Evolutionary conservation across 345 rosid genomes (phyloP), one percentile per base, ranked within the genome.

Genomic region (Eucalyptus urophylla): DNA sequence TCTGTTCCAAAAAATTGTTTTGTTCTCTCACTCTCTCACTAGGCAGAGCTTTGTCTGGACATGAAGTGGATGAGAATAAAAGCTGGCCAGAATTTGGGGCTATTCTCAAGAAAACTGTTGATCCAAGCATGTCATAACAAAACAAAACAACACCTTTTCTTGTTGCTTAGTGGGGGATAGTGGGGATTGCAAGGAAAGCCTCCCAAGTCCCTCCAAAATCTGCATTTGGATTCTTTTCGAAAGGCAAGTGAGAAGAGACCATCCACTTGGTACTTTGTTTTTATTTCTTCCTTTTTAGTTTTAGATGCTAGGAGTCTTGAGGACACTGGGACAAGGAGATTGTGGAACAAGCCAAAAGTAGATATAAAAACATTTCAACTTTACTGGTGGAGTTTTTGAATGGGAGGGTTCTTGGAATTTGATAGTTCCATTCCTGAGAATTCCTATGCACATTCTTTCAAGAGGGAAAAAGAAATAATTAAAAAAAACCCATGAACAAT

Each of bases 121-220:
- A 60, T 89, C 90, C 94, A 93, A 93, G 80, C 93, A 92, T 91
- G 95, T 91, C 93, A 90, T 51, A 90, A 91, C 95, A 94, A 93
- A 87, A 87, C 94, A 92, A 92, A 93, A 93, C 65, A 87, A 69
- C 51, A 87, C 76, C 62, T 62, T 60, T n/a, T 86, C 27, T 93
- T 94, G 95, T 95, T 93, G 91, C 87, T 25, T 94, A 89, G 94
- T 91, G 94, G 93, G 92, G 49, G 92, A 91, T 86, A 65, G 93
- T 92, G 94, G 93, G 91, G 49, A 91, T 92, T 88, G 92, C 94
- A 89, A 94, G 89, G 89, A 80, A 89, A 76, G 76, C 91, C 87
- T 83, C 85, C 25, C 89, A 62, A 80, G 54, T 88, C 45, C 93
- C 89, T 90, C 92, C 94, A 92, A 94, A 90, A 89, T 92, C 90